These are phyloP conservation scores for Cylindrodendrum hubeiense DNA, from an alignment of 2,329 filamentous ascomycete species.

Conservation along the genomic window DNA sequence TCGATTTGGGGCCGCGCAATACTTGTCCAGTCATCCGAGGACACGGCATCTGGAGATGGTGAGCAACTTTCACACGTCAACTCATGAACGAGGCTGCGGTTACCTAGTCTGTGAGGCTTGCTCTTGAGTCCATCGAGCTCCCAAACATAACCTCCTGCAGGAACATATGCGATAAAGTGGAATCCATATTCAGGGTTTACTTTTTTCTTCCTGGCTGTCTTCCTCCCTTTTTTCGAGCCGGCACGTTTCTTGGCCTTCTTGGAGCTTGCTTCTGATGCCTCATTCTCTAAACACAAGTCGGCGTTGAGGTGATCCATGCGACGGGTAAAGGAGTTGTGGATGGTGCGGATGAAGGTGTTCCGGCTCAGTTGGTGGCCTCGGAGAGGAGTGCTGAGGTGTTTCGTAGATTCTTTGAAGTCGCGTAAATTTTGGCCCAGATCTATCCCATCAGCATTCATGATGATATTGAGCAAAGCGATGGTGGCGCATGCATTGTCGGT, in stretches of 20 bases:
- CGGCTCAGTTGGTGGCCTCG: slow-evolving; percentile 82
- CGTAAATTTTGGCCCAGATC: slow-evolving; percentile 78
- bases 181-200: slow-evolving; percentile 73
- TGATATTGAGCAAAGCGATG: slow-evolving; percentile 91
- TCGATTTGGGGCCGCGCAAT: slow-evolving; percentile 74
- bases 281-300: slow-evolving; percentile 74
- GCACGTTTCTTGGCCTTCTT: slow-evolving; percentile 49
- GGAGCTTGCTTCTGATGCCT: slow-evolving; percentile 56
- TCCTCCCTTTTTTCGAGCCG: slow-evolving; percentile 53
- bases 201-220: slow-evolving; percentile 51
- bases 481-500: slow-evolving; percentile 89
- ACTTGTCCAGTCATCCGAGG: slow-evolving; percentile 71
- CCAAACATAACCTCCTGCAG: slow-evolving; percentile 81
- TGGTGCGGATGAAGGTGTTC: slow-evolving; percentile 80
- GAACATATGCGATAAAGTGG: slow-evolving; percentile 93
- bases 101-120: slow-evolving; percentile 66
- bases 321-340: slow-evolving; percentile 89
- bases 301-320: slow-evolving; percentile 82
- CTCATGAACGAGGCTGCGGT: neutral
- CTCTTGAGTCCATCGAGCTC: slow-evolving; percentile 87
- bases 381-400: slow-evolving; percentile 74
- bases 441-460: slow-evolving; percentile 82
- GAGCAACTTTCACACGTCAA: slow-evolving; percentile 6
- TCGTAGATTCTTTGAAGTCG: slow-evolving; percentile 80
- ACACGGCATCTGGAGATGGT: slow-evolving; percentile 29